Conservation (phyloP, 2,329 filamentous ascomycete species). For the Penicillium verrucosum region DNA sequence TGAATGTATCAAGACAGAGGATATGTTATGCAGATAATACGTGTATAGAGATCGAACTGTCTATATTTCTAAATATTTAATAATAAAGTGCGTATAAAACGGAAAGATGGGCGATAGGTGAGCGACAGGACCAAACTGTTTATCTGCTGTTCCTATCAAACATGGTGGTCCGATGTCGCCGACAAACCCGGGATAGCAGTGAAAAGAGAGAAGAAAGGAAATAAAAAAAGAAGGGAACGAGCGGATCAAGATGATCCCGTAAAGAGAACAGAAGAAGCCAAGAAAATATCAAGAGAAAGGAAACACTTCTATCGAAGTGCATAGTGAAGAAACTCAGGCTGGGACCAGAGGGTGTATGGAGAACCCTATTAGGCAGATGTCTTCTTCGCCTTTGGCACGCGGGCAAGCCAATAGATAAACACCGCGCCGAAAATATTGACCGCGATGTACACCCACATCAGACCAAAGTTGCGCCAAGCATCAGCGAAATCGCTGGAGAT, state of each 20-base stretch:
- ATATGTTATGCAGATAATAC: background rate
- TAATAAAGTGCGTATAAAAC: background rate
- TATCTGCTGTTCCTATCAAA: background rate
- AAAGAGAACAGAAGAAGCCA: background rate
- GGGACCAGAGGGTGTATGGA: background rate
- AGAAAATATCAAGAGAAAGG: no score
- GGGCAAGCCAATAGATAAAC: conserved; percentile 10
- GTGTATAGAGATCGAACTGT: background rate
- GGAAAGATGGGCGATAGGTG: background rate
- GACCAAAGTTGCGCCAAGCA: conserved; percentile 12
- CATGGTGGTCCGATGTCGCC: background rate
- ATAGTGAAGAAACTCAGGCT: background rate
- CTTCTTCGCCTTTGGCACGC: conserved; percentile 11
- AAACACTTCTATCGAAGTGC: background rate
- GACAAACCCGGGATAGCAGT: background rate
- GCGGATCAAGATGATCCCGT: background rate
- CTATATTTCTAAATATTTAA: background rate
- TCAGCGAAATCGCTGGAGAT: background rate
- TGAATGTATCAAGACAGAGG: background rate
- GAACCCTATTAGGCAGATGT: background rate
- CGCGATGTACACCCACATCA: conserved; percentile 13
- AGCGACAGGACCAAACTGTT: background rate
- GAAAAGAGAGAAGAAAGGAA: background rate
- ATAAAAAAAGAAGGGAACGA: background rate
- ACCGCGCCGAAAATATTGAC: conserved; percentile 9